Percentiles rank a stretch among this genome's conserved stretches.
Conservation (phyloP, 805 yeast genomes). For the Jamesozyma spencerorum region DNA sequence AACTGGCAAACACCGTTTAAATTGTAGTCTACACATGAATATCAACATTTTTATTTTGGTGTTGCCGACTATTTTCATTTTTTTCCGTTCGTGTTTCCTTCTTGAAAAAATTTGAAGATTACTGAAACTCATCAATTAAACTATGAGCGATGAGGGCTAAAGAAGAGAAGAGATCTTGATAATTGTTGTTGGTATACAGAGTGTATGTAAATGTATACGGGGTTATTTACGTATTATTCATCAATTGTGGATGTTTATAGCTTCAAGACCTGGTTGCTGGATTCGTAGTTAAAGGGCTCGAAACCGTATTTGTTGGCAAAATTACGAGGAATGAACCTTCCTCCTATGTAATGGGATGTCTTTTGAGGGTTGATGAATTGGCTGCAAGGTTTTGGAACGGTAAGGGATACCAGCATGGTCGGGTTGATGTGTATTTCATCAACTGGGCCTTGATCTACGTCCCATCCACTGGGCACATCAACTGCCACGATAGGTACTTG, state of each 20-base stretch:
- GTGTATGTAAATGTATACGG: too few relatives aligned
- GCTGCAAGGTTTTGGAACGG: slow-evolving; percentile 92
- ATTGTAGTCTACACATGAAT: background rate
- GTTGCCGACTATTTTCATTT: background rate
- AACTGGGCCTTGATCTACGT: slow-evolving; percentile 78
- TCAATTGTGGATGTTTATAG: too few relatives aligned
- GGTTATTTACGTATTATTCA: too few relatives aligned
- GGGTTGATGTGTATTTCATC: slow-evolving; percentile 44
- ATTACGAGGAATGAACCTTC: slow-evolving; percentile 62
- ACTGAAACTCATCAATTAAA: too few relatives aligned
- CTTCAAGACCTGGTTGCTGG: slow-evolving; percentile 47
- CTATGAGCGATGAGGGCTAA: too few relatives aligned
- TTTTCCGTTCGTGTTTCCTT: slow-evolving; percentile 1
- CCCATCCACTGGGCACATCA: slow-evolving; percentile 97
- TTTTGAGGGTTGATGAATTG: slow-evolving; percentile 35
- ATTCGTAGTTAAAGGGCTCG: slow-evolving; percentile 50
- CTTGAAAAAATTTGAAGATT: too few relatives aligned
- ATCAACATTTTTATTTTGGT: background rate
- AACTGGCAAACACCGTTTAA: too few relatives aligned
- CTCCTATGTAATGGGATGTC: slow-evolving; percentile 71
- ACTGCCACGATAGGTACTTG: slow-evolving; percentile 61
- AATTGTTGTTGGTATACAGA: too few relatives aligned
- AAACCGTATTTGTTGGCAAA: slow-evolving; percentile 71
- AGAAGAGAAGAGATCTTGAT: too few relatives aligned
- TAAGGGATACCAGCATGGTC: slow-evolving; percentile 62